Evolutionary conservation across 768 basidiomycete species (phyloP).

Genomic region (Nidularia sp.): DNA sequence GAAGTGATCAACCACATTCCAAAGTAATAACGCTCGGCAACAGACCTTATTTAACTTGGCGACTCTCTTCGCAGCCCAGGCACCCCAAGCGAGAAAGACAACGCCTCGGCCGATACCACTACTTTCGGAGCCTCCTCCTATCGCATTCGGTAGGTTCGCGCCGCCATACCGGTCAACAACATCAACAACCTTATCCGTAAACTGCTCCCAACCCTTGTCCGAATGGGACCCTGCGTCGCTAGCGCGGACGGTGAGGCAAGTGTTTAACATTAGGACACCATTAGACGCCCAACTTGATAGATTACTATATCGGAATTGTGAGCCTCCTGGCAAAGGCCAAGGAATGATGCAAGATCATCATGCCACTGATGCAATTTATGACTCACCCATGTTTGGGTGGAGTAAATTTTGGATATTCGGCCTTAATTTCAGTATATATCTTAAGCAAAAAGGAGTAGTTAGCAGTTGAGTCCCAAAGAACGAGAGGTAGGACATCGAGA

Average conservation of each 20-base stretch:
- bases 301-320: conserved; percentile 44
- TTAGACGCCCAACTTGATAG: conserved; percentile 77
- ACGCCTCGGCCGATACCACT: conserved; percentile 64
- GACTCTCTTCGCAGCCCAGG: conserved; percentile 81
- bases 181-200: conserved; percentile 78
- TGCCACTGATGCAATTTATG: background rate
- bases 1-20: background rate
- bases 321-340: conserved; percentile 4
- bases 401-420: conserved; percentile 77
- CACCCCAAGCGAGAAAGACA: conserved; percentile 87
- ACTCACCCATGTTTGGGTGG: conserved; percentile 81
- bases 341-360: conserved; percentile 1
- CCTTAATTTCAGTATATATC: conserved; percentile 87
- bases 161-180: conserved; percentile 75
- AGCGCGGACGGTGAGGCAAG: conserved; percentile 85
- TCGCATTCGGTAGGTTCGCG: conserved; percentile 47
- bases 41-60: conserved; percentile 69
- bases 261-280: conserved; percentile 90
- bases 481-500: conserved; percentile 3
- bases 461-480: conserved; percentile 4
- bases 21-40: background rate
- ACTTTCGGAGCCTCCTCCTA: conserved; percentile 10
- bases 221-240: conserved; percentile 76
- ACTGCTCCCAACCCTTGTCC: conserved; percentile 86
- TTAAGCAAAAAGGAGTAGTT: conserved; percentile 20